Percentiles rank a stretch among this genome's conserved stretches.
These are phyloP conservation scores for Boletus rex-veris DNA, from an alignment of 768 basidiomycete genomes.

Conservation along the genomic window DNA sequence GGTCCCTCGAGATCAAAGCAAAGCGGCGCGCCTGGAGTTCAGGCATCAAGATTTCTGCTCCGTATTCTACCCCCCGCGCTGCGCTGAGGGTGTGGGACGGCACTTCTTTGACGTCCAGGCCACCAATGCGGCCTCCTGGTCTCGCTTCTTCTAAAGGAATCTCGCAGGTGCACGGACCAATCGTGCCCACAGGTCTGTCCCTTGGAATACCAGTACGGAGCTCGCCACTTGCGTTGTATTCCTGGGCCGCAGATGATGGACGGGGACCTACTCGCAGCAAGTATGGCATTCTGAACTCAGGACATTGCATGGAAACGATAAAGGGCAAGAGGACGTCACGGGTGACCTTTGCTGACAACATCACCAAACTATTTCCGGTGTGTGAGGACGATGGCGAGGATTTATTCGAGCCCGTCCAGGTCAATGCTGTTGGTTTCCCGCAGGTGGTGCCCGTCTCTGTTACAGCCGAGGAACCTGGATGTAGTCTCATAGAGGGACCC, in stretches of 20 bases:
- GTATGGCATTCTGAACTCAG: slow-evolving; percentile 17
- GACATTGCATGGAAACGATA: slow-evolving; percentile 11
- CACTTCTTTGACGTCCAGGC: neutral
- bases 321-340: slow-evolving; percentile 16
- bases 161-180: slow-evolving; percentile 11
- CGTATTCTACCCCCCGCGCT: slow-evolving; percentile 12
- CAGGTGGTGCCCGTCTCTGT: slow-evolving; percentile 1
- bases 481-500: neutral
- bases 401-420: slow-evolving; percentile 22
- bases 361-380: slow-evolving; percentile 29
- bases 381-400: slow-evolving; percentile 35
- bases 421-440: slow-evolving; percentile 22
- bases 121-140: slow-evolving; percentile 20
- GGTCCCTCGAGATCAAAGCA: slow-evolving; percentile 52
- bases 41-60: slow-evolving; percentile 39
- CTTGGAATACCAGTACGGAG: slow-evolving; percentile 49
- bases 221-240: slow-evolving; percentile 45
- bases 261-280: slow-evolving; percentile 20
- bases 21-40: slow-evolving; percentile 68
- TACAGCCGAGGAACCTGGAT: neutral
- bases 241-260: slow-evolving; percentile 40
- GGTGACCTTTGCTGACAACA: slow-evolving; percentile 14
- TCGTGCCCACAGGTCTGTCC: slow-evolving; percentile 38
- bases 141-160: slow-evolving; percentile 4
- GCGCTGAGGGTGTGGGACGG: slow-evolving; percentile 19